Base-by-base conservation (phyloP, 2,329 filamentous ascomycete species). In the Colletotrichum zoysiae region DNA sequence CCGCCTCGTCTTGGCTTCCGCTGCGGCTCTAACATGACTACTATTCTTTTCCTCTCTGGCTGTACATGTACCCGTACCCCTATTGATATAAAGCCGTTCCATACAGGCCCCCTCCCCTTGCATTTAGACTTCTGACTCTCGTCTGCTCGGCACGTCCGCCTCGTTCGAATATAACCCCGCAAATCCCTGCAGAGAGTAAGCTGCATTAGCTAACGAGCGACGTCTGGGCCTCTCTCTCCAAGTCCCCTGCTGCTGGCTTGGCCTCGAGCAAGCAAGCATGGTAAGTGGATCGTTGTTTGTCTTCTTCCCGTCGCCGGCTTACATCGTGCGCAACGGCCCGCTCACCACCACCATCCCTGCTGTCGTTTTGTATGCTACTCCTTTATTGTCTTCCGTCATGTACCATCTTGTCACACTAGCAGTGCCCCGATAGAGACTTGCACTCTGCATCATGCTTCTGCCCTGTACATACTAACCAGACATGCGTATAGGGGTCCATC, bases 401-500 rank as follows among this genome's bases (percentile, higher is more conserved):
- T 8, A 9, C 12, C 11, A n/a, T 40, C 7, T 57, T 44, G 3
- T n/a, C 38, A 5, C 11, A 14, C n/a, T n/a, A 23, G 11, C 4
- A 23, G 53, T 23, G 20, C 20, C 11, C 35, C 12, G 18, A 38
- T 14, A 38, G 33, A 20, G 20, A 56, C 5, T 23, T 8, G 2
- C 53, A n/a, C 7, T n/a, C 20, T 38, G 30, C 5, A 38, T 38
- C 53, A 38, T 23, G 33, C n/a, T n/a, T 16, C 11, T 56, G 53
- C 20, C 33, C n/a, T 38, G n/a, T 23, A 23, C 11, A n/a, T n/a
- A 16, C 53, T 56, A 38, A 56, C 53, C 53, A 40, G 5, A 16
- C 20, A 23, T 56, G 33, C 20, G 33, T 16, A 56, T 35, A 70
- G 67, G 67, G 67, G 35, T 70, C 67, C 40, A 67, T 85, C 74